Conservation (phyloP, 2,329 filamentous ascomycete species). For the Penicillium decumbens region DNA sequence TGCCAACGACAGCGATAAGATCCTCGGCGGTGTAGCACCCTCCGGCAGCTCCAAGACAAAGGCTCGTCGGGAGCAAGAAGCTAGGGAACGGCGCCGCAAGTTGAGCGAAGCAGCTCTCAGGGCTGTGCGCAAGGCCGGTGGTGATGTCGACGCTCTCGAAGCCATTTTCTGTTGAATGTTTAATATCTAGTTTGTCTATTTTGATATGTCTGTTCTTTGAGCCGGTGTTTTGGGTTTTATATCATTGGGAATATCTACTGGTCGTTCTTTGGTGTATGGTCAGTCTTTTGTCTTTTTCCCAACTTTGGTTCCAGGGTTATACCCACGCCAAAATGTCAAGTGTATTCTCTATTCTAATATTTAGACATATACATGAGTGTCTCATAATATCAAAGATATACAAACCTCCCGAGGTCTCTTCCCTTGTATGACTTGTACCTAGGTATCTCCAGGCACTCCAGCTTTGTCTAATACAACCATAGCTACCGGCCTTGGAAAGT, state of each 20-base stretch:
- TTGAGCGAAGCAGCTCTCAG: constrained; percentile 41
- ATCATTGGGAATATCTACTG: constrained; percentile 23
- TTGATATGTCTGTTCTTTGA: constrained; percentile 15
- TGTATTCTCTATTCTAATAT: constrained; percentile 18
- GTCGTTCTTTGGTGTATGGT: constrained; percentile 24
- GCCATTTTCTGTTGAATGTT: constrained; percentile 36
- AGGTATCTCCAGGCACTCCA: not conserved
- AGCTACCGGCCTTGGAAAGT: not conserved
- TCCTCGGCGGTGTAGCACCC: constrained; percentile 86
- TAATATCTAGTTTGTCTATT: constrained; percentile 6
- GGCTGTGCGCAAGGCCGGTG: constrained; percentile 44
- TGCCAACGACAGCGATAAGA: constrained; percentile 67
- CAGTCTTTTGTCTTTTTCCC: constrained; percentile 10
- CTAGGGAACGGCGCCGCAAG: constrained; percentile 63
- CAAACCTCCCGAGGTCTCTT: not conserved
- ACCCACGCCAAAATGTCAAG: constrained; percentile 20
- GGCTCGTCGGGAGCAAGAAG: constrained; percentile 83
- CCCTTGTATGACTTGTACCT: not conserved
- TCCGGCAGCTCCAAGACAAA: constrained; percentile 92
- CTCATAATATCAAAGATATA: constrained; percentile 5
- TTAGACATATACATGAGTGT: constrained; percentile 18
- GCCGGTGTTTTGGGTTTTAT: constrained; percentile 23
- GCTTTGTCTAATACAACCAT: not conserved
- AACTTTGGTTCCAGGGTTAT: constrained; percentile 12
- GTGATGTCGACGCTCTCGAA: constrained; percentile 44